Evolutionary conservation across 768 basidiomycete species (phyloP).

Genomic region (Paxillus ammoniavirescens): DNA sequence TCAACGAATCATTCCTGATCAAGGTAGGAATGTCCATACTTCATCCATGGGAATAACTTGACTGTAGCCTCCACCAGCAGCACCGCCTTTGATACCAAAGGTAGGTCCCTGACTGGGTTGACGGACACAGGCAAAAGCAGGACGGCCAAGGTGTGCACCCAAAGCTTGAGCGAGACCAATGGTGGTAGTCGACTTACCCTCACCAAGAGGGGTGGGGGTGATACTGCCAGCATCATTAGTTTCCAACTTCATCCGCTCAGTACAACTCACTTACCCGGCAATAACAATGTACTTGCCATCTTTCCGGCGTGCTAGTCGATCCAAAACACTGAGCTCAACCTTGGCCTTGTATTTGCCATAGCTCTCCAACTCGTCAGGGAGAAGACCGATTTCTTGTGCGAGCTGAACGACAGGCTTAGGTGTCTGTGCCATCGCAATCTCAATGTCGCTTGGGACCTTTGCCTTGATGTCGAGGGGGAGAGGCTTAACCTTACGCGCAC

Average conservation of each 20-base stretch:
- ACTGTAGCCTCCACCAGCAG: constrained; percentile 97
- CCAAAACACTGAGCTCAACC: constrained; percentile 85
- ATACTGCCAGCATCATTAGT: constrained; percentile 49
- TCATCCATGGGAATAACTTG: constrained; percentile 99
- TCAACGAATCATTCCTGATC: constrained; percentile 4
- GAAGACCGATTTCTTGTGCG: constrained; percentile 84
- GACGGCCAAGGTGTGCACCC: constrained; percentile 89
- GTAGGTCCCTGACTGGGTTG: constrained; percentile 99
- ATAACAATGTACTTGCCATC: constrained; percentile 97
- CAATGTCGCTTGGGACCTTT: constrained; percentile 95
- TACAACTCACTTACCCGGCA: constrained; percentile 59
- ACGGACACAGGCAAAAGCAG: constrained; percentile 93
- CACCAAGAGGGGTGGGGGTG: constrained; percentile 94
- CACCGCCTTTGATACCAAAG: constrained; percentile 99
- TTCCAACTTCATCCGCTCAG: not conserved
- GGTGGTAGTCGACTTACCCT: constrained; percentile 98
- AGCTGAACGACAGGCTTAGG: constrained; percentile 87
- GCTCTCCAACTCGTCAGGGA: constrained; percentile 83
- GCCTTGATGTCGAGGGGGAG: constrained; percentile 75
- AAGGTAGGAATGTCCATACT: constrained; percentile 36
- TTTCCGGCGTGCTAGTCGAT: constrained; percentile 79
- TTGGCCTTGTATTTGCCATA: constrained; percentile 98
- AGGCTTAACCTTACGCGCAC: constrained; percentile 69
- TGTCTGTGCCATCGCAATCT: constrained; percentile 91
- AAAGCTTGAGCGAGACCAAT: constrained; percentile 96